Conservation (phyloP, 148 eudicot genomes). For the Vaccinium corymbosum region DNA sequence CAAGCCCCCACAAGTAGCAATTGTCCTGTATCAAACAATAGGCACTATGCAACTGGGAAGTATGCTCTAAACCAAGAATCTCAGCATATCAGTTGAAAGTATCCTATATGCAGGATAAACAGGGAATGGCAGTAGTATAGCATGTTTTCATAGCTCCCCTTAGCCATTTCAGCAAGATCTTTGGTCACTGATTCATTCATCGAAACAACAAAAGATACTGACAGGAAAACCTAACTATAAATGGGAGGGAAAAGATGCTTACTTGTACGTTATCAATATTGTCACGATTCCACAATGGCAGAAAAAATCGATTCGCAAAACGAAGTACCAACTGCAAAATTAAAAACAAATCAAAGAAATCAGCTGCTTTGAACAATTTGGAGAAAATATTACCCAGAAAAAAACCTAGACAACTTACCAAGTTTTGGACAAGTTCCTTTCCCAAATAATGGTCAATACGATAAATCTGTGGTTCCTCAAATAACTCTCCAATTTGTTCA, state of each 20-base stretch:
- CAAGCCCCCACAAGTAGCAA: background rate
- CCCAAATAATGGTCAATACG: conserved; percentile 98
- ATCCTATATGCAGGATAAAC: background rate
- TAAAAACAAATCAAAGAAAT: conserved; percentile 5
- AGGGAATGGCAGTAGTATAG: background rate
- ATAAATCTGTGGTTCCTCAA: conserved; percentile 86
- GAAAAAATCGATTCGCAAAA: conserved; percentile 84
- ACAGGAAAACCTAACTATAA: background rate
- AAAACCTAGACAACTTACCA: conserved; percentile 48
- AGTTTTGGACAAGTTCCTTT: conserved; percentile 93
- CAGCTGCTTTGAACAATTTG: conserved; percentile 4
- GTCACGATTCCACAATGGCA: conserved; percentile 96
- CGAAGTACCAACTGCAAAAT: conserved; percentile 88
- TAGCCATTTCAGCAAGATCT: background rate
- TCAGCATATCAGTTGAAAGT: background rate
- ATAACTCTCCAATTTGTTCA: conserved; percentile 80
- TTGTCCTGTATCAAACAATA: background rate
- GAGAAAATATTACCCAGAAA: background rate
- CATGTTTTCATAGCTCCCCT: background rate
- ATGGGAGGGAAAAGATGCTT: conserved; percentile 3
- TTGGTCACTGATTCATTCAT: background rate
- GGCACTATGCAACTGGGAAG: background rate
- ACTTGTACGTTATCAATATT: conserved; percentile 91
- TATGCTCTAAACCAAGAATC: background rate
- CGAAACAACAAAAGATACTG: background rate